Evolutionary conservation across 2,329 filamentous ascomycete genomes (phyloP).

Genomic region (Fusarium metavorans): DNA sequence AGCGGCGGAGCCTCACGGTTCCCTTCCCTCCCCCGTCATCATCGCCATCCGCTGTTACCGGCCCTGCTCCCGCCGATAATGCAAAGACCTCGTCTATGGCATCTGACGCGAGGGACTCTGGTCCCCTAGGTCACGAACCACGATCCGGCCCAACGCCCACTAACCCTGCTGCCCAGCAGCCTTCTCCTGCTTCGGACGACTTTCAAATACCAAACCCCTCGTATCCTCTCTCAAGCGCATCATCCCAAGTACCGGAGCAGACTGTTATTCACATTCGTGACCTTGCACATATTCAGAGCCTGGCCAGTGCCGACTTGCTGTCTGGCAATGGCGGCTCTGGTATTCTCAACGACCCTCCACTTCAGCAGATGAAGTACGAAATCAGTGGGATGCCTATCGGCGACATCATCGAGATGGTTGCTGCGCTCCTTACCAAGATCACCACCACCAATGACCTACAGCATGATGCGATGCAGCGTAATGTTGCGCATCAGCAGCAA

Average conservation of each 20-base stretch:
- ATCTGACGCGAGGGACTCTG: slow-evolving; percentile 51
- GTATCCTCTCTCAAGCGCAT: slow-evolving; percentile 48
- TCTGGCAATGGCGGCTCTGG: slow-evolving; percentile 59
- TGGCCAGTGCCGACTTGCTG: slow-evolving; percentile 82
- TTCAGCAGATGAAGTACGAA: slow-evolving; percentile 80
- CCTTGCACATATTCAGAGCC: slow-evolving; percentile 89
- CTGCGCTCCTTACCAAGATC: slow-evolving; percentile 94
- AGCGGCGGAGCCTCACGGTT: slow-evolving; percentile 60
- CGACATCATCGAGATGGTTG: slow-evolving; percentile 99
- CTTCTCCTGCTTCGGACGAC: slow-evolving; percentile 53
- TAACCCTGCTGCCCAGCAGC: slow-evolving; percentile 45
- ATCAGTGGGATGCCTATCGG: slow-evolving; percentile 97
- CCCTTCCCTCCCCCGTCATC: slow-evolving; percentile 68
- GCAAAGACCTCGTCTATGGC: slow-evolving; percentile 62
- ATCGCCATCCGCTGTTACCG: slow-evolving; percentile 57
- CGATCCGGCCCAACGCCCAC: slow-evolving; percentile 36
- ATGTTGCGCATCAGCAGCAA: slow-evolving; percentile 69
- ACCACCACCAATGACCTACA: slow-evolving; percentile 96
- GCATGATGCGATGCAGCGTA: slow-evolving; percentile 89
- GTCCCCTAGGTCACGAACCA: slow-evolving; percentile 43
- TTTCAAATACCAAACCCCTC: slow-evolving; percentile 52
- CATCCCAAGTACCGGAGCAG: slow-evolving; percentile 51
- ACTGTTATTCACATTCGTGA: slow-evolving; percentile 84
- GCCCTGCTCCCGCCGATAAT: slow-evolving; percentile 55
- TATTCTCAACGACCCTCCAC: slow-evolving; percentile 62